These are phyloP conservation scores for Hericium erinaceus DNA, from an alignment of 768 basidiomycete species.

Conservation along the genomic window DNA sequence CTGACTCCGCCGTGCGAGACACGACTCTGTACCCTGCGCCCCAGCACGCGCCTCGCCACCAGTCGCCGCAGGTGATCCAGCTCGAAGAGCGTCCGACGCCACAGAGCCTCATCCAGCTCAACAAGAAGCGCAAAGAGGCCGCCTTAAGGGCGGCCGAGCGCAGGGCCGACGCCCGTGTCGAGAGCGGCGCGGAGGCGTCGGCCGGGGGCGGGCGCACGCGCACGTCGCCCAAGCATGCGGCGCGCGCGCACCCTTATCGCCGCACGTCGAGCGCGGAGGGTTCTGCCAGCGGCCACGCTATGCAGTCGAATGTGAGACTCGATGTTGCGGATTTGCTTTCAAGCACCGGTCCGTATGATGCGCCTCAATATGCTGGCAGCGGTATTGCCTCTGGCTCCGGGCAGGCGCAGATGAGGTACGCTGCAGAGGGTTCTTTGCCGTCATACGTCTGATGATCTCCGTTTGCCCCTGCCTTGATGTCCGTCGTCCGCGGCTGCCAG, in stretches of 20 bases:
- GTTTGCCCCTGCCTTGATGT: neutral
- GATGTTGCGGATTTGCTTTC: neutral
- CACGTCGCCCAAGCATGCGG: slow-evolving; percentile 6
- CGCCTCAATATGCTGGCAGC: neutral
- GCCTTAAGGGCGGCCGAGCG: slow-evolving; percentile 9
- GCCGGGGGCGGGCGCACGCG: slow-evolving; percentile 4
- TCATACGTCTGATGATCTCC: neutral
- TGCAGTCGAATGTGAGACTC: slow-evolving; percentile 2
- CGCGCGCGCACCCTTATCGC: slow-evolving; percentile 13
- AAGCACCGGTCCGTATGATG: neutral
- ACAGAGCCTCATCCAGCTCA: slow-evolving; percentile 11
- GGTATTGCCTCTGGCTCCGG: neutral
- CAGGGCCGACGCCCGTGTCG: slow-evolving; percentile 6
- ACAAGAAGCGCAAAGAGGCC: slow-evolving; percentile 6
- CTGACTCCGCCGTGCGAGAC: neutral
- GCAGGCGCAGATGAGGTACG: slow-evolving; percentile 15
- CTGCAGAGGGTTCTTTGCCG: neutral
- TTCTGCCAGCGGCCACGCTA: slow-evolving; percentile 8
- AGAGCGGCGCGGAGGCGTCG: neutral
- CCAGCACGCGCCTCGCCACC: slow-evolving; percentile 2
- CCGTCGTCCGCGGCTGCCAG: slow-evolving; percentile 6
- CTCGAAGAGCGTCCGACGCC: slow-evolving; percentile 14
- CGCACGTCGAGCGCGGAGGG: slow-evolving; percentile 11
- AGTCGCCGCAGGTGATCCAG: slow-evolving; percentile 11
- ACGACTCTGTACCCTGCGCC: slow-evolving; percentile 3